These are phyloP conservation scores for Juglanconis juglandina DNA, from an alignment of 2,329 filamentous ascomycete genomes.

Conservation along the genomic window DNA sequence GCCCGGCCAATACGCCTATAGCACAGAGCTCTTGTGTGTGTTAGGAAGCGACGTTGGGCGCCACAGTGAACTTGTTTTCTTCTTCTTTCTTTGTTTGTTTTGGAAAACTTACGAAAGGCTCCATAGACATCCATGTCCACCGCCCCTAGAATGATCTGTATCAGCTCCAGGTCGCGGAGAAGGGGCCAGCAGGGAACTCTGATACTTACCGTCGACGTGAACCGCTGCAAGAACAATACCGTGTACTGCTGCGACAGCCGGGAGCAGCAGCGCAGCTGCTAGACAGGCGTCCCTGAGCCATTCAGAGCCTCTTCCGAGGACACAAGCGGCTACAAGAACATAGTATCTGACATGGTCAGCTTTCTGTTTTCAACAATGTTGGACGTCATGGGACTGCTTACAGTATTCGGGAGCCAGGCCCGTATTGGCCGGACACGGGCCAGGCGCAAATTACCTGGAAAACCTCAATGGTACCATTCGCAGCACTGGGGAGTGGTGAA, in stretches of 20 bases:
- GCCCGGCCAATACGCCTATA: conserved; percentile 62
- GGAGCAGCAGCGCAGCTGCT: conserved; percentile 59
- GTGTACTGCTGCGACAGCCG: conserved; percentile 62
- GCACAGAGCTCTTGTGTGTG: conserved; percentile 49
- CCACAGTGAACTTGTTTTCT: background rate
- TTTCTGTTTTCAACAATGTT: background rate
- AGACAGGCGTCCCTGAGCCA: conserved; percentile 63
- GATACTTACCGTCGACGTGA: conserved; percentile 53
- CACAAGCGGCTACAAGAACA: conserved; percentile 58
- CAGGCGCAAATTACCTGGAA: conserved; percentile 51
- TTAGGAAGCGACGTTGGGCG: background rate
- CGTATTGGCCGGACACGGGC: conserved; percentile 56
- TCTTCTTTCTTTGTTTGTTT: too few species aligned
- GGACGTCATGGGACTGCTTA: conserved; percentile 29
- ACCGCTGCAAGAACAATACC: conserved; percentile 57
- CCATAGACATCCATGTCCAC: conserved; percentile 68
- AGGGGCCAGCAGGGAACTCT: background rate
- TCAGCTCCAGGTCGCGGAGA: too few species aligned
- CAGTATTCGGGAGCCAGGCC: conserved; percentile 50
- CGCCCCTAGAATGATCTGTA: conserved; percentile 41
- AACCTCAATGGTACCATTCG: background rate
- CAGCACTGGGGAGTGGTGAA: background rate
- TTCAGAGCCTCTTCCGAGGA: conserved; percentile 57
- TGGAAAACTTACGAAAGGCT: conserved; percentile 45
- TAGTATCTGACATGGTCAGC: conserved; percentile 49